Conservation (phyloP, 306 rosid genomes). For the Castanospermum australe region DNA sequence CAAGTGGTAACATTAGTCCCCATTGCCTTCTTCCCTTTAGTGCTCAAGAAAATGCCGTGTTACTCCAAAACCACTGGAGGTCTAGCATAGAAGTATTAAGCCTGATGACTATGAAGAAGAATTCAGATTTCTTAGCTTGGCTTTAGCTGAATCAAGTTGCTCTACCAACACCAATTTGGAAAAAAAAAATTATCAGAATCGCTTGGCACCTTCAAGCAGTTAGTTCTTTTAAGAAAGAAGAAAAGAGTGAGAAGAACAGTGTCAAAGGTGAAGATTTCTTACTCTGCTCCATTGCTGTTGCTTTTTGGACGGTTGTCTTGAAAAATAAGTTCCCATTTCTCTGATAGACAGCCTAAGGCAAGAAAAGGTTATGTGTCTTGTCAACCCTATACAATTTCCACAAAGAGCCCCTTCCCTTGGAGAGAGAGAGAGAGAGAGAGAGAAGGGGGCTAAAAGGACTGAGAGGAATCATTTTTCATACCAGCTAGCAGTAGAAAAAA, state of each 20-base stretch:
- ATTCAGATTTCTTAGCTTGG: slow-evolving; percentile 48
- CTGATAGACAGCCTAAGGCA: slow-evolving; percentile 63
- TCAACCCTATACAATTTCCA: background rate
- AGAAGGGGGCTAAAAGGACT: background rate
- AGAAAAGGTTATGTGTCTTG: background rate
- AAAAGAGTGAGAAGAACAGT: background rate
- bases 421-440: background rate
- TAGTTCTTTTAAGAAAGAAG: background rate
- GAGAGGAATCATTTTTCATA: no score
- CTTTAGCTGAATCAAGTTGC: slow-evolving; percentile 60
- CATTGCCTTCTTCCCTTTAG: background rate
- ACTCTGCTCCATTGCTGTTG: slow-evolving; percentile 67
- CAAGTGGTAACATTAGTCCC: background rate
- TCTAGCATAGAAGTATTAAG: background rate
- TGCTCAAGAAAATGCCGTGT: background rate
- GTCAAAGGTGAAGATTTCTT: slow-evolving; percentile 22
- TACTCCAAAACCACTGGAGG: background rate
- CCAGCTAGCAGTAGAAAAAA: background rate
- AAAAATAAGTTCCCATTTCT: slow-evolving; percentile 69
- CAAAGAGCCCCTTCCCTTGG: background rate
- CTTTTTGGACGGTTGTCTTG: slow-evolving; percentile 58
- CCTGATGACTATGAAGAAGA: slow-evolving; percentile 33
- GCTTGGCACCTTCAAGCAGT: background rate
- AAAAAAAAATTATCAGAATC: background rate
- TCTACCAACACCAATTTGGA: slow-evolving; percentile 35